Base-by-base conservation (phyloP, 352 stramenopile species). In the Phytophthora rubi region DNA sequence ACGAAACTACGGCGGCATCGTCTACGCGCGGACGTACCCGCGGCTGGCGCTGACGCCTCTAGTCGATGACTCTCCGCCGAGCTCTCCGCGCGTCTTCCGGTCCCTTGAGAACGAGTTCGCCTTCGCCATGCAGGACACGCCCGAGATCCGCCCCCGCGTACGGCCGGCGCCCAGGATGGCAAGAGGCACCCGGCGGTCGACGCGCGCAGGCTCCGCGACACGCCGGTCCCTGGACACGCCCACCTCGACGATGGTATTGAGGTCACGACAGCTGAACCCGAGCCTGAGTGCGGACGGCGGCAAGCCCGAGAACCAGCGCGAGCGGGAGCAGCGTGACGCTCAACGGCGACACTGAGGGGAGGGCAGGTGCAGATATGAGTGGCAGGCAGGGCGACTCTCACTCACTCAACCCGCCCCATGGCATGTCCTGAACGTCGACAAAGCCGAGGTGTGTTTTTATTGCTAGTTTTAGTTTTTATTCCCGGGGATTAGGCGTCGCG, bases 91-190 rank as follows among this genome's bases (percentile, higher is more conserved):
- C 8, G 82, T 92, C 23, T 92, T 90, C 56, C 79, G 84, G 13
- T 92, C 84, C 23, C 72, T 92, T 15, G 84, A 82, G 30, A 79
- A 82, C 28, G 84, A 92, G 59, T 92, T 92, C 51, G 82, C 78
- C 18, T 77, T 78, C 12, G 84, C 80, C 4, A 85, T 86, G 55
- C 79, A 88, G 33, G 79, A 90, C 52, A 85, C 82, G 16, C 82
- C 80, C 10, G 76, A 85, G 64, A 79, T 78, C 32, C 69, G 75
- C 5, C 73, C 75, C 5, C 69, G 73, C 15, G 68, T 90, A 13
- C 81, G 78, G 4, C 72, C 81, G 9, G 81, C 80, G 53, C 83
- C 83, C 6, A 60, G 65, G 13, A 89, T 89, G 73, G 79, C 81
- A 13, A 68, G 83, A 26, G 76, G 79, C 0, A 75, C 79, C 8